Evolutionary conservation across 1,284 basidiomycete species (phyloP), one percentile per base, ranked within the genome.

Genomic region (Boletus sp.): DNA sequence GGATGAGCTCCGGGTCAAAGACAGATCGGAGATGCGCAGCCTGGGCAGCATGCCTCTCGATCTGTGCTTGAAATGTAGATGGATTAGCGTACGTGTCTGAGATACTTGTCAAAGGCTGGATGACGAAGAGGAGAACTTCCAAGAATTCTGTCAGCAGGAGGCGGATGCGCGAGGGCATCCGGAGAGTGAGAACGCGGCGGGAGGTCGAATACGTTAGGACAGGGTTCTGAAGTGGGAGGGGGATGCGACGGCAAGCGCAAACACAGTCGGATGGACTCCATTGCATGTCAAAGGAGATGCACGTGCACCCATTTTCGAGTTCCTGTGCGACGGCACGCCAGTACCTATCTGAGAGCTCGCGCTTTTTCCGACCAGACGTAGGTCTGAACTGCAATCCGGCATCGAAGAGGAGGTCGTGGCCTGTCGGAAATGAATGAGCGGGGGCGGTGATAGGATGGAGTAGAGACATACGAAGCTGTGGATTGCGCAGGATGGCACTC

Each of bases 351-450:
- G 83, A 78, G 22, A 81, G 73, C 44, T 86, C 82, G 33, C 82
- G 82, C 66, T 92, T 91, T 50, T 83, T 79, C 34, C 83, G 78
- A 52, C 81, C 82, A 17, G 77, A 75, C 0, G 82, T 82, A 8
- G 87, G 80, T 50, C 86, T 78, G 65, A 88, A 88, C 64, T 86
- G 84, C 10, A 87, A 71, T 13, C 81, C 80, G 29, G 84, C 75
- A 57, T 91, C 92, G 59, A 95, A 95, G 52, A 95, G 80, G 53
- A 95, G 77, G 69, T 96, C 93, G 65, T 96, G 93, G 36, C 92
- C 87, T 86, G 55, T 53, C 33, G 54, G 52, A 48, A 53, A 41
- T 43, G 45, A 27, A 54, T 64, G 48, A 59, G 55, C 32, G 27
- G 16, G 5, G 4, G n/a, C n/a, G n/a, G n/a, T n/a, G n/a, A n/a